A percentile compares a stretch with the other conserved stretches of the same genome.
Evolutionary conservation across 1,284 basidiomycete genomes (phyloP).

Genomic region (Cystobasidium slooffiae): DNA sequence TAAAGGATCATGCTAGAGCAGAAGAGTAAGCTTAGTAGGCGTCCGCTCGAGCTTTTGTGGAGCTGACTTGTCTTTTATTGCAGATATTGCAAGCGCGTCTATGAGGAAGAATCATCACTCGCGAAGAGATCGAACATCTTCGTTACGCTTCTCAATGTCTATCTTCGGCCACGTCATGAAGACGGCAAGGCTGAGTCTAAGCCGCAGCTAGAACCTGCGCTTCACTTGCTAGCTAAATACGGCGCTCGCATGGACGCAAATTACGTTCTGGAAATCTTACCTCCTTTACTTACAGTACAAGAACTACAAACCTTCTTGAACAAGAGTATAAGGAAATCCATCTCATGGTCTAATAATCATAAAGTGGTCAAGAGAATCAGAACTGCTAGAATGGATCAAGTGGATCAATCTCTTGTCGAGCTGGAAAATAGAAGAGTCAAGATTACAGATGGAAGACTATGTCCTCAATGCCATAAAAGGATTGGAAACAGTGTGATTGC

Average conservation of each 20-base stretch:
- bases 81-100: conserved; percentile 84
- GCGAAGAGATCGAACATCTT: conserved; percentile 68
- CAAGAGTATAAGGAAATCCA: conserved; percentile 69
- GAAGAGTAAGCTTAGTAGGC: conserved; percentile 69
- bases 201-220: conserved; percentile 71
- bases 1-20: conserved; percentile 79
- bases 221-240: conserved; percentile 81
- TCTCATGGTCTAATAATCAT: conserved; percentile 65
- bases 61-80: not conserved
- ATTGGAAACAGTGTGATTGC: conserved; percentile 93
- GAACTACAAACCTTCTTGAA: conserved; percentile 79
- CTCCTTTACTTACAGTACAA: conserved; percentile 79
- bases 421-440: conserved; percentile 83
- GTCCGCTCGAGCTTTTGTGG: not conserved
- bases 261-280: conserved; percentile 80
- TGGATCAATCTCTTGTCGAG: conserved; percentile 71
- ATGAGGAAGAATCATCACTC: conserved; percentile 64
- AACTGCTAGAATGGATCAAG: conserved; percentile 72
- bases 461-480: conserved; percentile 92
- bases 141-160: conserved; percentile 81
- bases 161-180: conserved; percentile 69
- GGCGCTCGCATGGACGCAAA: conserved; percentile 77
- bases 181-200: conserved; percentile 12
- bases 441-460: conserved; percentile 89
- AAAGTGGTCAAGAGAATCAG: conserved; percentile 70